Base-by-base conservation (phyloP, 2,329 filamentous ascomycete genomes). In the Coniochaeta prunicola region DNA sequence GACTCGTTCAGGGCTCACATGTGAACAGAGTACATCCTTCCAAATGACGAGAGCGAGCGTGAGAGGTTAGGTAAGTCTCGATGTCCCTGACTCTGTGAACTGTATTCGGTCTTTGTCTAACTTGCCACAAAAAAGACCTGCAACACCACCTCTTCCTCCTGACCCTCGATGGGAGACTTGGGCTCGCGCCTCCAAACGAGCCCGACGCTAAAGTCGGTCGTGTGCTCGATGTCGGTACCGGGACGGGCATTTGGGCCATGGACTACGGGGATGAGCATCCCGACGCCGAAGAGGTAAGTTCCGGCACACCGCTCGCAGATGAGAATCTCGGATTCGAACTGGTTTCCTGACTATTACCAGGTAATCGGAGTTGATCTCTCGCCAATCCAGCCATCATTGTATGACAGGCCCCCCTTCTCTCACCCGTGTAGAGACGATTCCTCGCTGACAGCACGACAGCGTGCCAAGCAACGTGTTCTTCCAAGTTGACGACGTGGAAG, bases 1-100 rank as follows among this genome's bases (percentile, higher is more conserved):
- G 60, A 45, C 60, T 62, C 38, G 59, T 24, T 60, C 48, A 45
- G 58, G 54, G 60, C 60, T 58, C 57, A 63, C 59, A 55, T 58
- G 13, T 57, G 6, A n/a, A 48, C 45, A 53, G 58, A 59, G 36
- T 61, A 61, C 33, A 56, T n/a, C n/a, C 40, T 50, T 19, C 59
- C 59, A 30, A 60, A 60, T 34, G 57, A 60, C 28, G 31, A 56
- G 30, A 53, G 36, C 13, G 57, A 62, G 26, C 60, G 54, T 24
- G 59, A 60, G 48, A 56, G 59, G 10, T 45, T 62, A 24, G 59
- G 57, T 59, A 28, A 21, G 24, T 21, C n/a, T n/a, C n/a, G n/a
- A n/a, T n/a, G n/a, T n/a, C 19, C 15, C 10, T n/a, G n/a, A n/a
- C n/a, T n/a, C n/a, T n/a, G n/a, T n/a, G n/a, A n/a, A n/a, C n/a